Conservation (phyloP, 176 grass and related monocot species). For the Neostapfia colusana region DNA sequence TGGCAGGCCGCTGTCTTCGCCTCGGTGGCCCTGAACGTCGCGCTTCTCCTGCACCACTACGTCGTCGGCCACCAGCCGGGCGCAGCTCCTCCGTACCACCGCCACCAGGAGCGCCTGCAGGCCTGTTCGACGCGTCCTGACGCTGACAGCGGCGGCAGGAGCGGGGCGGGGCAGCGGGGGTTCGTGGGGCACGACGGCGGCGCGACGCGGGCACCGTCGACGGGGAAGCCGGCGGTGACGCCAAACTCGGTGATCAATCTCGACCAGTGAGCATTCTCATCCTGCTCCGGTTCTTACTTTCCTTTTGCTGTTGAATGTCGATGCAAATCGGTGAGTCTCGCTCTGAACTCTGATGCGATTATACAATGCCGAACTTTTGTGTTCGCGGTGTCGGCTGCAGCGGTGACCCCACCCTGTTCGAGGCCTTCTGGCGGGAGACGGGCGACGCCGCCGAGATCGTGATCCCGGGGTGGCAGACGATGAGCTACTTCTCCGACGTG, state of each 20-base stretch:
- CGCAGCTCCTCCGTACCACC: neutral
- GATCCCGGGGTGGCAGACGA: slow-evolving; percentile 67
- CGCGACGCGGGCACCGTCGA: slow-evolving; percentile 24
- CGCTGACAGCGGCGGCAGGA: neutral
- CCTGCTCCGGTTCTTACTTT: slow-evolving; percentile 10
- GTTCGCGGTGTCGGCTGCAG: slow-evolving; percentile 51
- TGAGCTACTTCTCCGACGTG: slow-evolving; percentile 82
- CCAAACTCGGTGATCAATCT: slow-evolving; percentile 56
- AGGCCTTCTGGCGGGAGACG: slow-evolving; percentile 69
- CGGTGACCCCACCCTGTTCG: slow-evolving; percentile 87
- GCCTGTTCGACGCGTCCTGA: neutral
- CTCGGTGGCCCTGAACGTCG: slow-evolving; percentile 36
- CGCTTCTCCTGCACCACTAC: slow-evolving; percentile 34
- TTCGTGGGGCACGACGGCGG: neutral
- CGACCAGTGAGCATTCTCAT: slow-evolving; percentile 56
- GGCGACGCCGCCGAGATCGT: slow-evolving; percentile 53
- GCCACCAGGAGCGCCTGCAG: neutral
- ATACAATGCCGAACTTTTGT: slow-evolving; percentile 41
- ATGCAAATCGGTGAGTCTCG: neutral
- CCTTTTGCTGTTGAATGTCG: neutral
- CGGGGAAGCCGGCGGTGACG: slow-evolving; percentile 31
- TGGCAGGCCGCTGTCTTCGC: slow-evolving; percentile 15
- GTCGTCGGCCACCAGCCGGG: neutral
- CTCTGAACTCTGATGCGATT: neutral
- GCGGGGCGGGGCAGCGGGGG: neutral